Evolutionary conservation across 2,329 filamentous ascomycete genomes (phyloP).

Genomic region (Ploettnerulaceae sp.): DNA sequence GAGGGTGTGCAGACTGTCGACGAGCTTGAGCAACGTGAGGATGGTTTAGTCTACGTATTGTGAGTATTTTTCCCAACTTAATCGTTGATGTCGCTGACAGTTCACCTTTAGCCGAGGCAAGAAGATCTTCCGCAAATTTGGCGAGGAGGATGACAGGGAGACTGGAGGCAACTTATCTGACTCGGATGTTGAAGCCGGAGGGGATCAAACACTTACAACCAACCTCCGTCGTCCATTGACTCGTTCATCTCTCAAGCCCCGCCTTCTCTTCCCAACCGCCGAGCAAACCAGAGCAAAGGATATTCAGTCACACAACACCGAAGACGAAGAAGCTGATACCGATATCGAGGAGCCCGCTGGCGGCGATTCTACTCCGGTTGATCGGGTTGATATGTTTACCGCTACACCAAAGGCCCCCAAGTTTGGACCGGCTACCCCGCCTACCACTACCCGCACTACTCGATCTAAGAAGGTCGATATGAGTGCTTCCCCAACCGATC

Average conservation of each 20-base stretch:
- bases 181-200: slow-evolving; percentile 33
- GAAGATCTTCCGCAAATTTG: slow-evolving; percentile 64
- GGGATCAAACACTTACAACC: slow-evolving; percentile 25
- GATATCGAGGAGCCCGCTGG: slow-evolving; percentile 42
- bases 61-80: slow-evolving; percentile 46
- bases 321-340: slow-evolving; percentile 50
- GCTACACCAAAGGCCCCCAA: slow-evolving; percentile 51
- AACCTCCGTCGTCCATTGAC: slow-evolving; percentile 47
- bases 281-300: slow-evolving; percentile 46
- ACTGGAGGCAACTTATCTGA: slow-evolving; percentile 24
- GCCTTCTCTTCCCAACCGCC: slow-evolving; percentile 57
- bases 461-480: slow-evolving; percentile 47
- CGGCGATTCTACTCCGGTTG: slow-evolving; percentile 24
- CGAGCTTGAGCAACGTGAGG: slow-evolving; percentile 61
- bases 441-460: slow-evolving; percentile 56
- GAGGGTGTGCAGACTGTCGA: slow-evolving; percentile 42
- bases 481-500: slow-evolving; percentile 34
- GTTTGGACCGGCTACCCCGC: slow-evolving; percentile 56
- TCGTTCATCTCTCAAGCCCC: slow-evolving; percentile 66
- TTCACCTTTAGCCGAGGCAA: slow-evolving; percentile 62
- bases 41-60: slow-evolving; percentile 75
- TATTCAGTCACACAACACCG: slow-evolving; percentile 57
- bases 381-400: slow-evolving; percentile 35
- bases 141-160: slow-evolving; percentile 32
- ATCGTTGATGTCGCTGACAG: slow-evolving; percentile 25